Percentiles rank a stretch among this genome's conserved stretches.
Conservation (phyloP, 1,284 basidiomycete genomes). For the Microbotryum scabiosae region DNA sequence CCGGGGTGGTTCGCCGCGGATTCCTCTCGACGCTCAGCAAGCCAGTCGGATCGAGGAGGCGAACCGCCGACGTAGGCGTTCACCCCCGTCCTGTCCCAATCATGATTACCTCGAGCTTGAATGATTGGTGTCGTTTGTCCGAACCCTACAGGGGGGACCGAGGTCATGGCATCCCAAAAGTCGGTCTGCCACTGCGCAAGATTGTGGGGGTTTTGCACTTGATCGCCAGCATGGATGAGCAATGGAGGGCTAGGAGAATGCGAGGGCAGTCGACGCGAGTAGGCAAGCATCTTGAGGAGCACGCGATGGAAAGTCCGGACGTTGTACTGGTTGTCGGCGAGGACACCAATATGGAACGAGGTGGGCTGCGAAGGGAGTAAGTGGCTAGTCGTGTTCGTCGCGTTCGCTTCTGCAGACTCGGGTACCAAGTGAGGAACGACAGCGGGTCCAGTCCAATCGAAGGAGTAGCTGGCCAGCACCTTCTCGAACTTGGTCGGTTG, state of each 20-base stretch:
- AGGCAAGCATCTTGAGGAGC: conserved; percentile 14
- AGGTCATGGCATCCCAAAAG: conserved; percentile 32
- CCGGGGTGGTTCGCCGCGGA: conserved; percentile 1
- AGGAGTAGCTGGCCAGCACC: conserved; percentile 18
- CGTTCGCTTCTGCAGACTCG: neutral
- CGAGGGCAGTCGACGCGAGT: conserved; percentile 4
- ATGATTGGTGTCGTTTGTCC: conserved; percentile 26
- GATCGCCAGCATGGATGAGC: conserved; percentile 33
- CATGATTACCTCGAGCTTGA: conserved; percentile 31
- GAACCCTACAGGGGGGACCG: neutral
- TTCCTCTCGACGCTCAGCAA: neutral
- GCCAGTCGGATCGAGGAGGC: conserved; percentile 7
- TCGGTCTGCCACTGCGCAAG: conserved; percentile 35
- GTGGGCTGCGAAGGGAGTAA: conserved; percentile 3
- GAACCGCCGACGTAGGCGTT: conserved; percentile 31
- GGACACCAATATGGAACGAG: conserved; percentile 25
- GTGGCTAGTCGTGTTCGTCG: neutral
- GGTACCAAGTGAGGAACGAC: neutral
- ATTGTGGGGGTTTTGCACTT: conserved; percentile 29
- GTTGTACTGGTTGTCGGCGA: conserved; percentile 34
- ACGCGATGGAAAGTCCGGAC: conserved; percentile 26
- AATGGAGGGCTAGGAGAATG: conserved; percentile 13
- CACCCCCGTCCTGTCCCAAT: conserved; percentile 30
- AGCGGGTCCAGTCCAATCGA: conserved; percentile 15
- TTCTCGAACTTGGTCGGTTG: conserved; percentile 2